These are phyloP conservation scores for Coriaria nepalensis DNA, from an alignment of 306 rosid species.

Conservation along the genomic window DNA sequence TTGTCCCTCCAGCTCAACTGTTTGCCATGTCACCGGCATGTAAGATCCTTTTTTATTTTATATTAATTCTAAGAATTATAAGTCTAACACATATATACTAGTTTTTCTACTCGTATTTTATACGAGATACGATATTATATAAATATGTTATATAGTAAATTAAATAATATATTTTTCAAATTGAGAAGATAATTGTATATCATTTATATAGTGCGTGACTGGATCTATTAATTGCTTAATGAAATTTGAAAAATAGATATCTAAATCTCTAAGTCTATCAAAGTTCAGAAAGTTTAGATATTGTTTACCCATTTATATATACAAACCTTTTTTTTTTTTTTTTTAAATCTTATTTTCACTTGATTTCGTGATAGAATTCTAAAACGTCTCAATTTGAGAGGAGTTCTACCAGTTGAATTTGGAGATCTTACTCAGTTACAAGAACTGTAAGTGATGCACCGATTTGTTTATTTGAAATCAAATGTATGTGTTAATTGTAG, in stretches of 20 bases:
- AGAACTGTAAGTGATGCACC: constrained; percentile 38
- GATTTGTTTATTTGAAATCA: neutral
- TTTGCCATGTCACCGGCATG: constrained; percentile 51
- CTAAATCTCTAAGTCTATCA: no score
- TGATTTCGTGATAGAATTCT: constrained; percentile 18
- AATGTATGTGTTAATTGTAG: neutral
- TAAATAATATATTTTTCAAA: no score
- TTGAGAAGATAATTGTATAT: no score
- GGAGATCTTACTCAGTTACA: constrained; percentile 46
- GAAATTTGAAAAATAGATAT: no score
- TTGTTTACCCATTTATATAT: neutral
- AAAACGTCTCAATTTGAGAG: constrained; percentile 44
- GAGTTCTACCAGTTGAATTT: constrained; percentile 48
- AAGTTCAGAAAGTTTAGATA: no score
- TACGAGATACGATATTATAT: no score
- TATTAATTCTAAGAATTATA: neutral
- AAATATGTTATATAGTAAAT: no score
- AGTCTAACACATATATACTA: no score
- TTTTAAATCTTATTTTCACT: neutral
- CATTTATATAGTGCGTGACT: no score
- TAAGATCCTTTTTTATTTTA: constrained; percentile 13
- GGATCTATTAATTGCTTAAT: no score
- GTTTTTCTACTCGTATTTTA: no score
- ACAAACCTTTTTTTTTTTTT: neutral
- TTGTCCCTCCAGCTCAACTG: constrained; percentile 21